Evolutionary conservation across 1,284 basidiomycete species (phyloP), one percentile per base, ranked within the genome.

Genomic region (Apiotrichum mycotoxinovorans): DNA sequence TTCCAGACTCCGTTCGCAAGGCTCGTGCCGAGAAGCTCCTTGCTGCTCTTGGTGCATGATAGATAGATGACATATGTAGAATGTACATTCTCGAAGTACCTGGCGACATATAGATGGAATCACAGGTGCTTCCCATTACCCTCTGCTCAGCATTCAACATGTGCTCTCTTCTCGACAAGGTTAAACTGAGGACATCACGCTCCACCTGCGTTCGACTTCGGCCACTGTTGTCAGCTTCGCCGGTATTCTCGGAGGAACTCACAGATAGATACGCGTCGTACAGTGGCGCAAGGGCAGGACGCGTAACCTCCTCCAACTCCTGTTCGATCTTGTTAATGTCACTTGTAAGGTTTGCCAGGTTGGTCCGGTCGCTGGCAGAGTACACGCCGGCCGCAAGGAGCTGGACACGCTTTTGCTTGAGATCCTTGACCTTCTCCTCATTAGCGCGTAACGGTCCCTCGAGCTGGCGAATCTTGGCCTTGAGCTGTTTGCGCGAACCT

Each of bases 401-500:
- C n/a, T n/a, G 2, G 11, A 11, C 49, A 1, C 34, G 53, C 11
- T 7, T n/a, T n/a, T n/a, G 22, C 26, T 50, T 52, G 26, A 56
- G 51, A 18, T 49, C 20, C 33, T n/a, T 22, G 2, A 54, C 22
- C 38, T 48, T 45, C 3, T 33, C 47, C n/a, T 53, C 37, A n/a
- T 38, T 27, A 4, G 14, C 27, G 26, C 34, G 34, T 1, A 51
- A 11, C 4, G 26, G 25, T 3, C 15, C 54, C 26, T 70, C 62
- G 41, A 70, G 44, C 12, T 41, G 17, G 34, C 65, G 58, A n/a
- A 73, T 73, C 54, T 56, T 63, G 17, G 52, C 46, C 54, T 73
- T 73, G 37, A 73, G 52, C 15, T 61, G 53, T 54, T 67, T 67
- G 18, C 70, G 50, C 10, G 59, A 58, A 1, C 69, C 69, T 33